Percentiles rank a stretch among this genome's conserved stretches.
Evolutionary conservation across 2,329 filamentous ascomycete genomes (phyloP).

Genomic region (Neophaeococcomyces mojaviensis): DNA sequence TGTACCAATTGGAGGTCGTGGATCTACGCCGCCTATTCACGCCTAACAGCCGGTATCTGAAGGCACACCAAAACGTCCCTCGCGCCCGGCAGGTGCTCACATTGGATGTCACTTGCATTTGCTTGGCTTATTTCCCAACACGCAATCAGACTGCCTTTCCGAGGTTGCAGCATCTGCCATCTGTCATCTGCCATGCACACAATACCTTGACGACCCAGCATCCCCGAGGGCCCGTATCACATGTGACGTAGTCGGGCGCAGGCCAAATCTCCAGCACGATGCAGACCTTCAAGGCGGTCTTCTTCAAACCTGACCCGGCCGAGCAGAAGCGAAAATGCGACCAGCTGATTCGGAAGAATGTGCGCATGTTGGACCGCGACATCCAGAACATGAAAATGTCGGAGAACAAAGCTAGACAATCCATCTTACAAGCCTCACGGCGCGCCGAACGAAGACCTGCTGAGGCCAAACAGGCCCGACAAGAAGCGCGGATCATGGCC

Average conservation of each 20-base stretch:
- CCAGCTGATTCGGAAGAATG: conserved; percentile 76
- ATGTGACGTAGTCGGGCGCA: not conserved
- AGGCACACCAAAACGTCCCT: no score
- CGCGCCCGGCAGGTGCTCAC: no score
- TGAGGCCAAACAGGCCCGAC: conserved; percentile 68
- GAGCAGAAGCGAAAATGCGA: conserved; percentile 97
- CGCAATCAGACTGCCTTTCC: no score
- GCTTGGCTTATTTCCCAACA: no score
- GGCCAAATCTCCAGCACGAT: conserved; percentile 42
- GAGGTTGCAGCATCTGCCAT: not conserved
- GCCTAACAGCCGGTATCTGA: no score
- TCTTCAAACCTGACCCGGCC: conserved; percentile 87
- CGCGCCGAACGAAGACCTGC: conserved; percentile 73
- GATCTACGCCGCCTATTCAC: no score
- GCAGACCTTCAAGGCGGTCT: conserved; percentile 79
- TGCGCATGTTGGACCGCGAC: conserved; percentile 90
- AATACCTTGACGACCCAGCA: not conserved
- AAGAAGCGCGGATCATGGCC: conserved; percentile 82
- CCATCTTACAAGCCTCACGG: conserved; percentile 74
- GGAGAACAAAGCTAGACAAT: conserved; percentile 75
- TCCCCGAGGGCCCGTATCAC: not conserved
- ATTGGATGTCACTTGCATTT: no score
- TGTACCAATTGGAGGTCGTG: not conserved
- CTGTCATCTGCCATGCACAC: not conserved
- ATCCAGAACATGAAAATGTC: conserved; percentile 69